Conservation (phyloP, 1,139 yeast genomes). For the Blastobotrys apis region DNA sequence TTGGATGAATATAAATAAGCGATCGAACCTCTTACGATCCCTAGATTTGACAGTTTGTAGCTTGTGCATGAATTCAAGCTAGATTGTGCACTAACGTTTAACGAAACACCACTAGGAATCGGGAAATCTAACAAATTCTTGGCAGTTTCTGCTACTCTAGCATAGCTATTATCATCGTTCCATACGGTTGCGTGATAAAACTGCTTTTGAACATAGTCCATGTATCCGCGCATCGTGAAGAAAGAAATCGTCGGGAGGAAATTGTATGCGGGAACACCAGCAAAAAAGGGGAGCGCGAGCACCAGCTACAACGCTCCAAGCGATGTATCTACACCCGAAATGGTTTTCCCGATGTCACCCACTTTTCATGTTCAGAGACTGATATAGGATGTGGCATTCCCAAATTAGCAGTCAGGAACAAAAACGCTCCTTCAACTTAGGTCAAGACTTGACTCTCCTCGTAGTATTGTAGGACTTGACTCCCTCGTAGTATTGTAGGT, state of each 20-base stretch:
- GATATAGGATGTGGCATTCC: too few relatives aligned
- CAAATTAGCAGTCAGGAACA: too few relatives aligned
- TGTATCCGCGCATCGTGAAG: slow-evolving; percentile 72
- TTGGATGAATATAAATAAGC: slow-evolving; percentile 74
- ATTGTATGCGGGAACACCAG: too few relatives aligned
- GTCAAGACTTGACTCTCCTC: too few relatives aligned
- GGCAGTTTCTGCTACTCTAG: slow-evolving; percentile 67
- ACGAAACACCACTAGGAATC: slow-evolving; percentile 63
- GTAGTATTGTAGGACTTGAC: too few relatives aligned
- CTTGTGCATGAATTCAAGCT: slow-evolving; percentile 71
- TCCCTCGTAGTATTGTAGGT: too few relatives aligned
- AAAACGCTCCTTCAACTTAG: too few relatives aligned
- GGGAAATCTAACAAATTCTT: slow-evolving; percentile 66
- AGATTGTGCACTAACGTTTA: slow-evolving; percentile 70
- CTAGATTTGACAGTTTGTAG: slow-evolving; percentile 64
- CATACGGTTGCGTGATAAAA: slow-evolving; percentile 67
- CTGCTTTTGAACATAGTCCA: slow-evolving; percentile 76
- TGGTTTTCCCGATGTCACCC: too few relatives aligned
- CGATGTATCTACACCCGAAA: neutral
- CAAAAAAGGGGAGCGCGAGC: slow-evolving; percentile 1
- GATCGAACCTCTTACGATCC: slow-evolving; percentile 72
- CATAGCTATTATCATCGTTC: slow-evolving; percentile 74
- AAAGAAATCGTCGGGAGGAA: neutral
- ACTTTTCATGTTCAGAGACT: too few relatives aligned
- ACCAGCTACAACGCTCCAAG: neutral